Base-by-base conservation (phyloP, 257 asterid species). In the Leonotis leonurus region DNA sequence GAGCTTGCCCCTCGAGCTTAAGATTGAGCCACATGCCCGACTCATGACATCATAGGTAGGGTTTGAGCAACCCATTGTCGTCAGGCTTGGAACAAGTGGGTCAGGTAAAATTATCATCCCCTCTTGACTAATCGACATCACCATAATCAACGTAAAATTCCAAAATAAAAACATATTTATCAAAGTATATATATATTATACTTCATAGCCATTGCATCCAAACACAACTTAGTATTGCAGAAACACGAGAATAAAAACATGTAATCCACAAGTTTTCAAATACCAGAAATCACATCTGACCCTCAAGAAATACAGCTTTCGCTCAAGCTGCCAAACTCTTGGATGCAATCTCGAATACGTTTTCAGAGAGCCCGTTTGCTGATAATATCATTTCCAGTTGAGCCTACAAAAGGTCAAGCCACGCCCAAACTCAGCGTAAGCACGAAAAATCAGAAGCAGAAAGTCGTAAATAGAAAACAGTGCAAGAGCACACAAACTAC, bases 351-450 rank as follows among this genome's bases (percentile, higher is more conserved):
- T 91, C 98, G 32, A 67, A 91, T 59, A 88, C 98, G 32, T 88
- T 88, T 77, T 88, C 96, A 0, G 98, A 91, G 3, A 91, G 94
- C 16, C 96, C 95, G 48, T 85, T 83, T 6, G 84, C 56, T 0
- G 88, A 52, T 64, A 88, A 60, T 56, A 91, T 88, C 94, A 84
- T 91, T 73, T 91, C 95, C 79, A 91, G 77, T 77, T 88, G 96
- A 22, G 85, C 91, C 98, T 90, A 83, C 55, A 64, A 49, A 36
- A 56, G 18, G 1, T 26, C 36, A 8, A 36, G 18, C 10, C 56
- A 3, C 14, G 9, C 0, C 40, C 26, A 49, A 6, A 29, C n/a
- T 44, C 10, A 67, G 59, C 17, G 9, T 10, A 22, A 40, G 17
- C 4, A 30, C 5, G 5, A 26, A 0, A 33, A 14, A 11, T 6